Percentiles rank a stretch among this genome's conserved stretches.
These are phyloP conservation scores for Malassezia pachydermatis DNA, from an alignment of 1,284 basidiomycete species.

Conservation along the genomic window DNA sequence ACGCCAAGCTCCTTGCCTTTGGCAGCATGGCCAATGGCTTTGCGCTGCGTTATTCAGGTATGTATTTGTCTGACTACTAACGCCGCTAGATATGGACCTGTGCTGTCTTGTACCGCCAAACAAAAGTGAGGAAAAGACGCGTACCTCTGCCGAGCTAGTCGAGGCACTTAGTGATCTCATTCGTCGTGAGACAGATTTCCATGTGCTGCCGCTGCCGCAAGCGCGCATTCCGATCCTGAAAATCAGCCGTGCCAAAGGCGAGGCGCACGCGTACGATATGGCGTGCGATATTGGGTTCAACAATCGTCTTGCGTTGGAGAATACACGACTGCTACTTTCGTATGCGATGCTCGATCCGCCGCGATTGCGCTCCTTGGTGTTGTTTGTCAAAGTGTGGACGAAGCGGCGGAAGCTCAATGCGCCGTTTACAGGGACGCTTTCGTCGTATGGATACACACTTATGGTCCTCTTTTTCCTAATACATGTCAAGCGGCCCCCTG, in stretches of 20 bases:
- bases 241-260: conserved; percentile 75
- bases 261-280: conserved; percentile 60
- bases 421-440: conserved; percentile 88
- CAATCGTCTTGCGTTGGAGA: conserved; percentile 90
- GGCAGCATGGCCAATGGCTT: conserved; percentile 82
- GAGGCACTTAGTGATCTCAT: conserved; percentile 85
- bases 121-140: conserved; percentile 20
- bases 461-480: conserved; percentile 94
- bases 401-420: conserved; percentile 97
- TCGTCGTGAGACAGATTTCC: conserved; percentile 85
- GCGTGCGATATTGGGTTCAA: conserved; percentile 98
- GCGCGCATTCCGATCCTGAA: conserved; percentile 98
- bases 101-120: conserved; percentile 67
- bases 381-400: conserved; percentile 98
- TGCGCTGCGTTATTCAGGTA: conserved; percentile 93
- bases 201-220: conserved; percentile 88
- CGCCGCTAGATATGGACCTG: no score
- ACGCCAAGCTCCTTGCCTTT: conserved; percentile 80
- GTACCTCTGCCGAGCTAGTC: conserved; percentile 63
- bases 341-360: conserved; percentile 95
- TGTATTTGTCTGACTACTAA: no score
- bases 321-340: conserved; percentile 86
- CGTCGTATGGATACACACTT: conserved; percentile 93
- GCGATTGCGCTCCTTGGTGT: conserved; percentile 80
- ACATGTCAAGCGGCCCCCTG: conserved; percentile 64